These are phyloP conservation scores for Chytriomyces sp. DNA, from an alignment of 192 early-diverging fungal species.

Conservation along the genomic window DNA sequence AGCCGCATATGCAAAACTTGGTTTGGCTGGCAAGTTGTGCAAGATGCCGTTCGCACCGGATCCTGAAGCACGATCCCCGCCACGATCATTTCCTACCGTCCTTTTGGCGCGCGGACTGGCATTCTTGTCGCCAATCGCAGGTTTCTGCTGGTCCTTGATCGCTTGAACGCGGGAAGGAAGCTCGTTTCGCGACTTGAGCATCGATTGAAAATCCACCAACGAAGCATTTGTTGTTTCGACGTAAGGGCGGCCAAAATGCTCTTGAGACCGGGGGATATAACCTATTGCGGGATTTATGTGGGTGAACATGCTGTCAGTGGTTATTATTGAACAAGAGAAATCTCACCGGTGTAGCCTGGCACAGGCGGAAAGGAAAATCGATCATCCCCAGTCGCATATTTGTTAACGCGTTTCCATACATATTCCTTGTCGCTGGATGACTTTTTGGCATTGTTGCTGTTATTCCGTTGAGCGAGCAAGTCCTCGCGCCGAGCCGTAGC, in stretches of 20 bases:
- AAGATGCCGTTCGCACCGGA: neutral
- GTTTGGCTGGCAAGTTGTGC: slow-evolving; percentile 15
- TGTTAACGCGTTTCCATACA: slow-evolving; percentile 49
- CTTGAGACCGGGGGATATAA: slow-evolving; percentile 61
- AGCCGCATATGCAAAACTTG: slow-evolving; percentile 46
- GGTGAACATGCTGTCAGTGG: neutral
- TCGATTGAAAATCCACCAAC: slow-evolving; percentile 52
- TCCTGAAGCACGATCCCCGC: slow-evolving; percentile 15
- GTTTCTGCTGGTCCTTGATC: slow-evolving; percentile 44
- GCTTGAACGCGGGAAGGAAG: slow-evolving; percentile 54
- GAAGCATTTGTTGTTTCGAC: slow-evolving; percentile 60
- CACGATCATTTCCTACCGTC: neutral
- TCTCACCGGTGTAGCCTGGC: slow-evolving; percentile 62
- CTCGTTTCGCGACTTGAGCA: slow-evolving; percentile 53
- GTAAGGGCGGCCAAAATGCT: slow-evolving; percentile 63
- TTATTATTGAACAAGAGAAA: neutral
- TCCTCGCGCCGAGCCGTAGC: slow-evolving; percentile 32
- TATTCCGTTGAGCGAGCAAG: slow-evolving; percentile 23
- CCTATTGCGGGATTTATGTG: slow-evolving; percentile 33
- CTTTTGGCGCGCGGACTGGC: neutral
- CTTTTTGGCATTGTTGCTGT: neutral
- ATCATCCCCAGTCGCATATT: slow-evolving; percentile 60
- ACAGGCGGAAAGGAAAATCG: slow-evolving; percentile 64
- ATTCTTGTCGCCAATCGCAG: slow-evolving; percentile 20
- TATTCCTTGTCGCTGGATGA: slow-evolving; percentile 37